These are phyloP conservation scores for Adiantum capillusveneris DNA, from an alignment of 75 land plant genomes.

Conservation along the genomic window DNA sequence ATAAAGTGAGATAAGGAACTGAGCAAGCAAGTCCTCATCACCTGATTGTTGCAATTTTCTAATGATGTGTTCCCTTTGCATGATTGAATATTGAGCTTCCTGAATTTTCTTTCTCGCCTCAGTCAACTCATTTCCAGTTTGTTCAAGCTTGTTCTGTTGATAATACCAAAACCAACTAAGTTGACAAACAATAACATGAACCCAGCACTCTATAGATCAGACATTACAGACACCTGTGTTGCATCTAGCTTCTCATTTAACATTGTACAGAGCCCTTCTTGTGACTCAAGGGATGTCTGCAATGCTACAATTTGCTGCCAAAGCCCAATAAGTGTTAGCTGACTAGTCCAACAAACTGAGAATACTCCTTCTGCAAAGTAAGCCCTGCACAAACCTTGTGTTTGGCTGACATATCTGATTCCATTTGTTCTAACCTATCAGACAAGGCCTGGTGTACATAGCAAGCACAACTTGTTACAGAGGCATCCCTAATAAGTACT, in stretches of 20 bases:
- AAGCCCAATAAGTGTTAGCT: too few relatives aligned
- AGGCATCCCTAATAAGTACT: neutral
- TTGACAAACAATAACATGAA: constrained; percentile 10
- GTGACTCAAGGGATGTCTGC: constrained; percentile 53
- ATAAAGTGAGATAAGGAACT: neutral
- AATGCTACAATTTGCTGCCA: constrained; percentile 59
- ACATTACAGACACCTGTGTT: constrained; percentile 72
- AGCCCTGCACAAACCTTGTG: constrained; percentile 96
- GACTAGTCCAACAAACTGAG: too few relatives aligned
- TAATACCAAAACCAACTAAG: neutral
- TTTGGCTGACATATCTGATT: constrained; percentile 68
- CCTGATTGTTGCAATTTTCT: constrained; percentile 75
- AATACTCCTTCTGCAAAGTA: too few relatives aligned
- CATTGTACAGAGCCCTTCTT: constrained; percentile 43
- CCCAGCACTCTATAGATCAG: neutral
- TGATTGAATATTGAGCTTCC: constrained; percentile 62
- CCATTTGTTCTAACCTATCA: constrained; percentile 88
- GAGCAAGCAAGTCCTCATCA: constrained; percentile 11
- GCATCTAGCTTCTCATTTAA: constrained; percentile 55
- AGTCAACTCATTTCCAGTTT: constrained; percentile 46
- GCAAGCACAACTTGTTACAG: neutral
- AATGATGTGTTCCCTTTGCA: constrained; percentile 78
- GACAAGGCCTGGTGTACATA: constrained; percentile 72
- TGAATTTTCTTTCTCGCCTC: constrained; percentile 67
- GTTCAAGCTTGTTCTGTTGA: constrained; percentile 58